Conservation (phyloP, 2,329 filamentous ascomycete species). For the Fusarium sp. region DNA sequence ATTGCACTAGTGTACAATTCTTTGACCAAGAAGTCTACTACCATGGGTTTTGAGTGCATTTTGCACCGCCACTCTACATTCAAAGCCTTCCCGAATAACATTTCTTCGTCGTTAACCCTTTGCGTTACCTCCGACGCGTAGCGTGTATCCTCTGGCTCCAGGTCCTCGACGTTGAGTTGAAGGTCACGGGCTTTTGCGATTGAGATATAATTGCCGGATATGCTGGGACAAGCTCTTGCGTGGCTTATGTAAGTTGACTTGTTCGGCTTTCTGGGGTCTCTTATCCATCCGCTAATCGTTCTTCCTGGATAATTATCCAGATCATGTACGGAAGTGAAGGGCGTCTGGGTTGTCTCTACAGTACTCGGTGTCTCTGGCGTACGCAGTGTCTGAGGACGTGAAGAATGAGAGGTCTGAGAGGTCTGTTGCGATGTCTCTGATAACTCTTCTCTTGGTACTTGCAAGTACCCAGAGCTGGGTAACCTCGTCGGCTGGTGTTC, state of each 20-base stretch:
- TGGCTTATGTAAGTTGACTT: fast-evolving
- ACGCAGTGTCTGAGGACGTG: background rate
- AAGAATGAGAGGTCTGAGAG: background rate
- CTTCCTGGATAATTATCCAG: fast-evolving
- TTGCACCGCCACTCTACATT: background rate
- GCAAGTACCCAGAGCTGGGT: too few species aligned
- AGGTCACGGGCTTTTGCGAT: background rate
- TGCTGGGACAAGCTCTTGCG: fast-evolving
- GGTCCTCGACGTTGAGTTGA: fast-evolving
- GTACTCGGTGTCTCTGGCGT: background rate
- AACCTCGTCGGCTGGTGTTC: too few species aligned
- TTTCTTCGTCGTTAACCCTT: fast-evolving
- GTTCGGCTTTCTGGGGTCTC: fast-evolving
- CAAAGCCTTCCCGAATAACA: background rate
- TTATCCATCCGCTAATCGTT: background rate
- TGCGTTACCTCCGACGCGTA: background rate
- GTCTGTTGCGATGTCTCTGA: background rate
- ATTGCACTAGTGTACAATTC: fast-evolving
- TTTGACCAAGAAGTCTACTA: background rate
- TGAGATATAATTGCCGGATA: background rate
- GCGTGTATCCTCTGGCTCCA: background rate
- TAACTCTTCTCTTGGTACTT: background rate
- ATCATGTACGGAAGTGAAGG: fast-evolving
- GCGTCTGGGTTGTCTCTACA: background rate
- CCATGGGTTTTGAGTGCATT: fast-evolving